Evolutionary conservation across 2,329 filamentous ascomycete genomes (phyloP).

Genomic region (Fusarium sp.): DNA sequence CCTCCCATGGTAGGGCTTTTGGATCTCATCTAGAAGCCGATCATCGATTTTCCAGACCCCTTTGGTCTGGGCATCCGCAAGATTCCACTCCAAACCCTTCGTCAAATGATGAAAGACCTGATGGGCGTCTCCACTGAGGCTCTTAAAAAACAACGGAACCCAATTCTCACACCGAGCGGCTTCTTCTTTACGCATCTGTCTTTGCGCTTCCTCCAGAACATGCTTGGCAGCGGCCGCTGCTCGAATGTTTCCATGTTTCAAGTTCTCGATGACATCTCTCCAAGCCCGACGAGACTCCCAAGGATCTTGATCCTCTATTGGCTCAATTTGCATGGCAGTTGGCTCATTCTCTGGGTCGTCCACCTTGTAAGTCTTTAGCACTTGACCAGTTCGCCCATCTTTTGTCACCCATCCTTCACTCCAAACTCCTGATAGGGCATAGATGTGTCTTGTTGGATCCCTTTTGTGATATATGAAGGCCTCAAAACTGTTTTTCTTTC

Average conservation of each 20-base stretch:
- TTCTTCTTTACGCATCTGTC: constrained; percentile 78
- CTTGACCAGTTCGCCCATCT: background rate
- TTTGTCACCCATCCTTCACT: background rate
- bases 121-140: background rate
- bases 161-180: constrained; percentile 55
- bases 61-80: background rate
- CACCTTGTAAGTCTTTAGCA: background rate
- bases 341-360: background rate
- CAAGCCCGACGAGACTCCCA: constrained; percentile 86
- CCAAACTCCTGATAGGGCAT: background rate
- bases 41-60: background rate
- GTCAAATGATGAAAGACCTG: background rate
- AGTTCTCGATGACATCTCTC: constrained; percentile 79
- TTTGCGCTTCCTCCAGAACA: constrained; percentile 84
- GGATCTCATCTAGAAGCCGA: background rate
- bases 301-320: constrained; percentile 77
- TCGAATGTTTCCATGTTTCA: constrained; percentile 79
- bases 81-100: background rate
- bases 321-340: background rate
- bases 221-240: constrained; percentile 77
- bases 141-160: constrained; percentile 26
- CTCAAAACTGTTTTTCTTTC: background rate
- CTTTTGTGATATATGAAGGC: background rate
- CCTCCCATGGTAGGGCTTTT: background rate
- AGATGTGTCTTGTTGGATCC: background rate